phyloP scores from a whole-genome alignment of 495 filamentous ascomycete species.

The Darksidea phi region DNA sequence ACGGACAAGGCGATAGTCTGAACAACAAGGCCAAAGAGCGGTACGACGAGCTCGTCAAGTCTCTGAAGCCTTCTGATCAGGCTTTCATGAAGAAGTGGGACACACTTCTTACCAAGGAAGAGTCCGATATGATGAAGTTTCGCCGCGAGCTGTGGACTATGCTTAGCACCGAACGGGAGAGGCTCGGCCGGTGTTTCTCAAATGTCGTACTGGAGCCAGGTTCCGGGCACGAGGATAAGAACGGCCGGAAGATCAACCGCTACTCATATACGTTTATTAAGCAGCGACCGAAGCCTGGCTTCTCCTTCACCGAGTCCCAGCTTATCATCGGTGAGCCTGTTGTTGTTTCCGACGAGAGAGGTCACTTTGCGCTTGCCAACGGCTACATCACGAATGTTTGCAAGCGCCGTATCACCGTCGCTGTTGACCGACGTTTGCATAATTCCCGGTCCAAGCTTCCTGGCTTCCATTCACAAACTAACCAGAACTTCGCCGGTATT shows the following conservation, averaged over 20 bases:
- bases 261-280: conserved; percentile 83
- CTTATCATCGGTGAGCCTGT: conserved; percentile 87
- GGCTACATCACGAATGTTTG: conserved; percentile 79
- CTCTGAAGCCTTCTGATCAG: conserved; percentile 68
- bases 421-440: conserved; percentile 83
- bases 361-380: conserved; percentile 89
- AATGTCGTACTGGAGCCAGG: conserved; percentile 76
- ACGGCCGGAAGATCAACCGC: conserved; percentile 80
- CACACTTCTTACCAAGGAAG: conserved; percentile 86
- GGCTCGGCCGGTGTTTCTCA: conserved; percentile 74
- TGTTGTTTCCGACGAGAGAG: conserved; percentile 92
- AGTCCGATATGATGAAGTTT: conserved; percentile 79
- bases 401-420: conserved; percentile 73
- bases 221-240: conserved; percentile 63
- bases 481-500: conserved; percentile 86
- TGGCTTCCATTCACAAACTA: conserved; percentile 70
- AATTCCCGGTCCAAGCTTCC: conserved; percentile 72
- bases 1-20: conserved; percentile 67
- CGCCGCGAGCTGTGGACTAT: conserved; percentile 93
- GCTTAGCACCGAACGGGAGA: conserved; percentile 82
- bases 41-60: conserved; percentile 71
- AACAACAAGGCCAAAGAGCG: conserved; percentile 69
- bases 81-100: conserved; percentile 96
- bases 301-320: conserved; percentile 89
- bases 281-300: conserved; percentile 52